Percentiles rank a stretch among this genome's conserved stretches.
Conservation (phyloP, 2,329 filamentous ascomycete genomes). For the Aureobasidium subglaciale region DNA sequence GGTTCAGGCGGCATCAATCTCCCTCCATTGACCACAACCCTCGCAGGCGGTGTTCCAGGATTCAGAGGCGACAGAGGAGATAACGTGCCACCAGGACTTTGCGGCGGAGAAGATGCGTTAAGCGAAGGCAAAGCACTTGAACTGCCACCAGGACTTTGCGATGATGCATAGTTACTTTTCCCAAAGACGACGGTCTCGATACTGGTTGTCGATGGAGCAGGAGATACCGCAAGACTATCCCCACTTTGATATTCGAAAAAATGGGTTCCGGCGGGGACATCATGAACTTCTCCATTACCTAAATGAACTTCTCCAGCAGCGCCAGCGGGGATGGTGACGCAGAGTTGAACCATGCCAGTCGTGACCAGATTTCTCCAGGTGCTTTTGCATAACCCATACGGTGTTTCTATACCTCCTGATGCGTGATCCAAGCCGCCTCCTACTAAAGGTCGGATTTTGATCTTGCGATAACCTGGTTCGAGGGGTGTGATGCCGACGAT, state of each 20-base stretch:
- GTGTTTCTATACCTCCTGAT: neutral
- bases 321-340: neutral
- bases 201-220: neutral
- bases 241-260: constrained; percentile 4
- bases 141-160: too few species aligned
- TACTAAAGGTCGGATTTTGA: neutral
- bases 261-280: neutral
- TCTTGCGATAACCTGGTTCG: constrained; percentile 1
- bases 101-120: neutral
- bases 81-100: neutral
- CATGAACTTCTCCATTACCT: neutral
- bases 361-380: neutral
- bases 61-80: neutral
- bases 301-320: neutral
- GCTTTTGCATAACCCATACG: neutral
- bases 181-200: too few species aligned
- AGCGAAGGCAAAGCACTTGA: too few species aligned
- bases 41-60: neutral
- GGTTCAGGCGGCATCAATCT: neutral
- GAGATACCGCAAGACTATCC: neutral
- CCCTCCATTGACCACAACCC: neutral
- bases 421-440: constrained; percentile 2
- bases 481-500: constrained; percentile 8
- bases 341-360: neutral
- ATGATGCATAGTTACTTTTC: too few species aligned